A percentile compares a stretch with the other conserved stretches of the same genome.
phyloP scores from a whole-genome alignment of 768 basidiomycete species.

The Hericium rajendrae region DNA sequence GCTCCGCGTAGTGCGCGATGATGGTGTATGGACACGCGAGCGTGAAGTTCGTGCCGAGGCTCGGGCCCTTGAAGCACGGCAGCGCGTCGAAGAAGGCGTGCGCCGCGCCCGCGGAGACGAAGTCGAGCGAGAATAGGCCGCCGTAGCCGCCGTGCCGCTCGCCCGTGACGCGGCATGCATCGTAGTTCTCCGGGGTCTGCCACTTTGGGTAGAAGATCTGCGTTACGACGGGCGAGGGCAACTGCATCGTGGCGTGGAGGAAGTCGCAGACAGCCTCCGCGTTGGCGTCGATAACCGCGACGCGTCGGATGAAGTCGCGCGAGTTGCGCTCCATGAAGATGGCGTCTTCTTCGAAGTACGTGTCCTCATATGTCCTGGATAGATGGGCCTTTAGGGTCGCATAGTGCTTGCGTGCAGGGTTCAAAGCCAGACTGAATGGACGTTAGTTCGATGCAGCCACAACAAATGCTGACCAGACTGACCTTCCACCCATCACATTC shows the following conservation, averaged over 20 bases:
- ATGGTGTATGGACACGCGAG: conserved; percentile 91
- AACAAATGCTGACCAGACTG: conserved; percentile 16
- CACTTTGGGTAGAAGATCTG: conserved; percentile 89
- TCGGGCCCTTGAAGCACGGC: conserved; percentile 81
- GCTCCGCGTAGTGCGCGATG: conserved; percentile 80
- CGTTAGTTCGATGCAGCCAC: background rate
- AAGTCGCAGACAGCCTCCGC: conserved; percentile 76
- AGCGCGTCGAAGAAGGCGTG: conserved; percentile 79
- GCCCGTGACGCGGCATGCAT: conserved; percentile 45
- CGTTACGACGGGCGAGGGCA: conserved; percentile 36
- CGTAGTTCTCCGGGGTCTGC: conserved; percentile 61
- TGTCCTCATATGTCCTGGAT: conserved; percentile 61
- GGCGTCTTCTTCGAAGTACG: conserved; percentile 85
- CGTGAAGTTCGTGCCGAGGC: conserved; percentile 92
- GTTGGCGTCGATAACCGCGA: conserved; percentile 71
- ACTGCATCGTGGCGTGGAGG: conserved; percentile 49
- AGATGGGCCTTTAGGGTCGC: conserved; percentile 51
- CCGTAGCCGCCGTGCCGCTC: conserved; percentile 39
- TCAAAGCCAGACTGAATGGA: conserved; percentile 65
- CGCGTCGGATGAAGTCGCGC: conserved; percentile 75
- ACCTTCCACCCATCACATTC: conserved; percentile 99
- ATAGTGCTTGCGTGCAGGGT: conserved; percentile 71
- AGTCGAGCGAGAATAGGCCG: conserved; percentile 81
- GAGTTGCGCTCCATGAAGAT: conserved; percentile 98
- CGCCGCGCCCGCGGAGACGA: conserved; percentile 59